These are phyloP conservation scores for Agaricales sp. DNA, from an alignment of 1,284 basidiomycete species.

Conservation along the genomic window DNA sequence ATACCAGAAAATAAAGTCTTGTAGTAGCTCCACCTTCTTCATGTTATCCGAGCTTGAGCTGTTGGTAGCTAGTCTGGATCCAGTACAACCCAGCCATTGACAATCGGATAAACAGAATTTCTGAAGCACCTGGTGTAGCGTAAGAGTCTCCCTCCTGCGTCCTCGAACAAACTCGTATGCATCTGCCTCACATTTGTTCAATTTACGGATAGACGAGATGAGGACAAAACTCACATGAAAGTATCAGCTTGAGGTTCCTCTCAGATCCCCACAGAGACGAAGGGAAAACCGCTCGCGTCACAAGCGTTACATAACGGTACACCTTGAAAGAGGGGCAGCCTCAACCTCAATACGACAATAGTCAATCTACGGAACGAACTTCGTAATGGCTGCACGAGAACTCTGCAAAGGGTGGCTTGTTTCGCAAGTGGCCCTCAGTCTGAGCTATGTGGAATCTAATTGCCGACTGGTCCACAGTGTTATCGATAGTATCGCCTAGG, in stretches of 20 bases:
- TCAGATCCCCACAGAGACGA: conserved; percentile 70
- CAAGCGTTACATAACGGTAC: conserved; percentile 50
- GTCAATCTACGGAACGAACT: conserved; percentile 24
- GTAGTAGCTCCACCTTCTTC: conserved; percentile 68
- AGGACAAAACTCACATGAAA: conserved; percentile 40
- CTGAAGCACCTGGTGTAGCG: conserved; percentile 76
- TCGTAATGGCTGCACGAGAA: conserved; percentile 59
- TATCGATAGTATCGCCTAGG: conserved; percentile 28
- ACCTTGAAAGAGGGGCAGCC: conserved; percentile 41
- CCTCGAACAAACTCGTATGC: conserved; percentile 63
- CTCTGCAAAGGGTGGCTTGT: conserved; percentile 72
- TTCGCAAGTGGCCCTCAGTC: conserved; percentile 29
- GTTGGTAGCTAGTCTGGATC: conserved; percentile 28
- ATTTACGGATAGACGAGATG: neutral
- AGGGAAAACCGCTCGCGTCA: conserved; percentile 69
- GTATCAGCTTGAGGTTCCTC: conserved; percentile 55
- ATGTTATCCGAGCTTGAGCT: conserved; percentile 57
- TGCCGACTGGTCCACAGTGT: conserved; percentile 37
- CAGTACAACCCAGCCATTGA: conserved; percentile 43
- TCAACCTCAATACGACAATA: conserved; percentile 5
- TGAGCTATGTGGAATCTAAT: conserved; percentile 34
- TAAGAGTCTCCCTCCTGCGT: conserved; percentile 74
- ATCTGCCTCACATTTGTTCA: conserved; percentile 30
- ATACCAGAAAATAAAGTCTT: conserved; percentile 89
- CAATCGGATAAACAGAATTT: conserved; percentile 72